Evolutionary conservation across 257 asterid genomes (phyloP), one percentile per base, ranked within the genome.

Genomic region (Forsythia suspensa): DNA sequence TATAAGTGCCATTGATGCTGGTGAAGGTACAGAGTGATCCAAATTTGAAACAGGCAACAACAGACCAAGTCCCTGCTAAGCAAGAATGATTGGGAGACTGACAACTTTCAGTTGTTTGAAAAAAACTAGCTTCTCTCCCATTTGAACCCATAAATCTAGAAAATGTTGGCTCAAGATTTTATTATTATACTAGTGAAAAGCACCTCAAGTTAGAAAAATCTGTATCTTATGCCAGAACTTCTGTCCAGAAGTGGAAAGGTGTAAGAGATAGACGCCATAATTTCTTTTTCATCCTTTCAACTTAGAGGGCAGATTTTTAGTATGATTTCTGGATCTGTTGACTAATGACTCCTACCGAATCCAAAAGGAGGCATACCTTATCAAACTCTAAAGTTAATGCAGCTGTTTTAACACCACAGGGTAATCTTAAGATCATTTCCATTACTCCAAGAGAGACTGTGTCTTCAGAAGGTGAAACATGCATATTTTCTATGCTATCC

Each of bases 381-480:
- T 91, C 99, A 89, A 96, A 96, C 80, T 92, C 99, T 79, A 96
- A 70, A 16, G 97, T 92, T 79, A 94, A 79, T 74, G 92, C 92
- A 68, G 92, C 97, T 39, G 97, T 87, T 79, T 85, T 89, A 81
- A 90, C 96, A 77, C 79, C 77, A 83, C 96, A 94, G 0, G 98
- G 96, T 74, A 96, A 82, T 80, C 89, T 90, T 85, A 94, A 83
- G 65, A 86, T 85, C 77, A 94, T 77, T 82, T 94, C 98, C 96
- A 96, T 87, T 81, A 93, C 89, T 71, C 98, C 99, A 24, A 2
- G 92, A 57, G 97, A 91, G 80, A 92, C 94, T 88, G 91, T 94
- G 83, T 96, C 99, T 86, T 96, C 97, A 75, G 99, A 96, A 80
- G 99, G 98, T 4, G 89, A 90, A 80, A 94, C 86, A 3, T 55